Percentiles rank a stretch among this genome's conserved stretches.
These are phyloP conservation scores for Cladosporium velox DNA, from an alignment of 2,329 filamentous ascomycete genomes.

Conservation along the genomic window DNA sequence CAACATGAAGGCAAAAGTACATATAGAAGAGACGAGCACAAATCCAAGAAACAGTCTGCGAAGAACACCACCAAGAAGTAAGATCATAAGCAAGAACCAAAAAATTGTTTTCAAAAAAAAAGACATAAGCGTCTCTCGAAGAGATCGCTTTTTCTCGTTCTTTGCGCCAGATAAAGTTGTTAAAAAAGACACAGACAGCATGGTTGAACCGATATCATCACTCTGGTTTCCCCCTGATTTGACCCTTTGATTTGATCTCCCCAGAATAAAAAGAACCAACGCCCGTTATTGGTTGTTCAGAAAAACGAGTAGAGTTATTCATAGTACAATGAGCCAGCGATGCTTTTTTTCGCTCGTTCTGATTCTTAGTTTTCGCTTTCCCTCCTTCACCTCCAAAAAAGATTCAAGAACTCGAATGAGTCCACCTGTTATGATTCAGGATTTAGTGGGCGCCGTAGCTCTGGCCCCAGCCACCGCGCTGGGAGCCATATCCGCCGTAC, in stretches of 20 bases:
- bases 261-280: constrained; percentile 11
- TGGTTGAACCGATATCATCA: not conserved
- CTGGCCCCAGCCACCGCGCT: constrained; percentile 36
- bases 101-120: not conserved
- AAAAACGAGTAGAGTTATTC: constrained; percentile 17
- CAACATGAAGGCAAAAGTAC: not conserved
- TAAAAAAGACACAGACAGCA: not conserved
- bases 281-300: constrained; percentile 7
- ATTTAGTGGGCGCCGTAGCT: constrained; percentile 33
- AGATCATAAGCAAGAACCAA: not conserved
- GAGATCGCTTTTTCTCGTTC: not conserved
- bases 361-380: not conserved
- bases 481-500: constrained; percentile 38
- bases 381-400: not conserved
- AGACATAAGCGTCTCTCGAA: not conserved
- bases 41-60: not conserved
- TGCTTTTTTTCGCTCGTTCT: constrained; percentile 7
- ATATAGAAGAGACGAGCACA: not conserved
- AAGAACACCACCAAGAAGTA: not conserved
- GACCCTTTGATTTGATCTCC: not conserved
- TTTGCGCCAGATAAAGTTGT: not conserved
- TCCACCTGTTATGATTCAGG: not conserved
- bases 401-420: not conserved
- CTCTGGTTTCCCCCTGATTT: not conserved
- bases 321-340: constrained; percentile 16